Evolutionary conservation across 73 alveolate genomes (phyloP), one percentile per base, ranked within the genome.

Genomic region (Blepharisma japonicum): DNA sequence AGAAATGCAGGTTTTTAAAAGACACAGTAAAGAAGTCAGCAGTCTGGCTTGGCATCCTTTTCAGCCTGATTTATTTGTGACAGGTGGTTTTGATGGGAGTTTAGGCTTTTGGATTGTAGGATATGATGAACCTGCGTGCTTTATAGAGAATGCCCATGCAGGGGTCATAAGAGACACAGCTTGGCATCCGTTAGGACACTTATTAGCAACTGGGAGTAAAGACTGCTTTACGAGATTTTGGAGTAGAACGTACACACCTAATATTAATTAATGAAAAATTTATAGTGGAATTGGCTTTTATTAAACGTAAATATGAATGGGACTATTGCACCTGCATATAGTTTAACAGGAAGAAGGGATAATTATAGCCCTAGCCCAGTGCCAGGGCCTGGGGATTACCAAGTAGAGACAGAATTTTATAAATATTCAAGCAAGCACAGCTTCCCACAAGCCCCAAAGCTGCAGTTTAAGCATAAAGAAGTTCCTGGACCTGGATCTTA

Each of bases 31-130:
- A 9, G 95, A 88, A 71, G 93, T 93, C 45, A 93, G 83, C 54
- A 85, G 93, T 27, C 45, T 88, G 9, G 84, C 82, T 11, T 93
- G 97, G 97, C 98, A 93, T 85, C 98, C 98, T 20, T 68, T 77
- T 47, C 89, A 89, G 45, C 96, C 90, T 71, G 94, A 88, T 27
- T 76, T 93, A 6, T 93, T 93, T 81, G 95, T 91, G 21, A 56
- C 89, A 87, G 96, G 94, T 1, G 95, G 93, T 6, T 81, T 79
- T 38, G 95, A 88, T 77, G 94, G 94, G 38, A 72, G 68, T 42
- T 83, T 93, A 78, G 86, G 86, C 68, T 90, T 87, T 79, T 93
- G 97, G 96, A 71, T 77, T 71, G 93, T 45, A 14, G 80, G 80
- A 45, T 39, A 39, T 70, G 66, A 70, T 70, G 56, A 45, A 18